phyloP scores from a whole-genome alignment of 1,284 basidiomycete genomes.

The Agroathelia rolfsii region DNA sequence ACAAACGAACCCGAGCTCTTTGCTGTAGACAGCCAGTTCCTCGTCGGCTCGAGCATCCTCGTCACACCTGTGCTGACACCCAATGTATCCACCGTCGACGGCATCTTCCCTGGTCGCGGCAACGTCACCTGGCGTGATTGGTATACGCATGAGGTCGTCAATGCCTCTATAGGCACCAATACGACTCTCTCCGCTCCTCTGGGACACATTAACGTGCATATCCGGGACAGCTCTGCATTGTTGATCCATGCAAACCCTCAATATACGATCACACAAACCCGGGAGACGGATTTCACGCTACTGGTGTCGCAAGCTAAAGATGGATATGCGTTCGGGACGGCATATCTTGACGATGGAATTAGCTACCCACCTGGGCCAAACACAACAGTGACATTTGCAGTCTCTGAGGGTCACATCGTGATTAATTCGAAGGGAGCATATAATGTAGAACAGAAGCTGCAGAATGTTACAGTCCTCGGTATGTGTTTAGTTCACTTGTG shows the following conservation, averaged over 20 bases:
- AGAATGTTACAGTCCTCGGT: conserved; percentile 41
- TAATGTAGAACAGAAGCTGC: conserved; percentile 29
- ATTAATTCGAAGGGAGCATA: conserved; percentile 34
- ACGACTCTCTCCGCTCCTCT: conserved; percentile 44
- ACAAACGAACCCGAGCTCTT: conserved; percentile 59
- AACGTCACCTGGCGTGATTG: conserved; percentile 63
- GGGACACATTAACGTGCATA: conserved; percentile 50
- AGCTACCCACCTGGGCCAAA: conserved; percentile 41
- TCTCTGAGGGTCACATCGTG: conserved; percentile 20
- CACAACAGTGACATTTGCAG: conserved; percentile 32
- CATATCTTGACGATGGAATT: conserved; percentile 48
- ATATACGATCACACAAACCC: conserved; percentile 42
- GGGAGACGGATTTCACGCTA: conserved; percentile 32
- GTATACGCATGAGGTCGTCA: conserved; percentile 32
- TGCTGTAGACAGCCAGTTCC: conserved; percentile 56
- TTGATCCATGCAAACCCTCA: conserved; percentile 36
- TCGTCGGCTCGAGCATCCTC: conserved; percentile 60
- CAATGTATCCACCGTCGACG: conserved; percentile 39
- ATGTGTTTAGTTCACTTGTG: not conserved
- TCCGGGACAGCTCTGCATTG: conserved; percentile 36
- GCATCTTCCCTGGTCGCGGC: conserved; percentile 25
- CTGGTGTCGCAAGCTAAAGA: conserved; percentile 33
- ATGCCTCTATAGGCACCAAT: conserved; percentile 22
- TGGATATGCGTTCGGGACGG: conserved; percentile 33
- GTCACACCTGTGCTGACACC: conserved; percentile 66